Evolutionary conservation across 441 rosid species (phyloP), one percentile per base, ranked within the genome.

Genomic region (Syzygium syzygioides): DNA sequence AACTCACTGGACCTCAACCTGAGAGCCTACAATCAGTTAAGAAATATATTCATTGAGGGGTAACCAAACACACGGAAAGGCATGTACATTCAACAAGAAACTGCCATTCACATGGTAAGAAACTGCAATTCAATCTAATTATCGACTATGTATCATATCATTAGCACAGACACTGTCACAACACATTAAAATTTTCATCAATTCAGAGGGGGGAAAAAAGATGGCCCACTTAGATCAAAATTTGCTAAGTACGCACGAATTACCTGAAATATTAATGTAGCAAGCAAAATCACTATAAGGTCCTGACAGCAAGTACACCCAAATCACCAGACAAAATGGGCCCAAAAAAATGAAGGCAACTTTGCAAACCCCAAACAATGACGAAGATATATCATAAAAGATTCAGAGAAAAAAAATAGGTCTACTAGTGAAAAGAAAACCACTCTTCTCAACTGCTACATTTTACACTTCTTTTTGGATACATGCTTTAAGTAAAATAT

Each of bases 1-100:
- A 98, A 95, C 94, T 98, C 99, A 89, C 90, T 96, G 68, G 99
- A 98, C 91, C 99, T 93, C 86, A 98, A 94, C 92, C 97, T 94
- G 90, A 97, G 99, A 89, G 99, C 98, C 99, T 97, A 89, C 91
- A 92, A 88, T 86, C 48, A 90, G 32, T 86, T 88, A 68, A 85
- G 30, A 79, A 62, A 23, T 57, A 55, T 55, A 59, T 79, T 79
- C 64, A 86, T 26, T 37, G 79, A 45, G 48, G 14, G 50, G 52
- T 41, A 41, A 41, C 50, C 83, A 76, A 76, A 37, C 52, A 76
- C 23, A 28, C 3, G 5, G 52, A 76, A 23, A 76, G 23, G 52
- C 83, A 76, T 41, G 83, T 41, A 41, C 17, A 76, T 37, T 76
- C 83, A 41, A 41, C 52, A 76, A 76, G 80, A 41, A 71, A 71